These are phyloP conservation scores for Ceratocystis alfenasii DNA, from an alignment of 2,329 filamentous ascomycete genomes.

Conservation along the genomic window DNA sequence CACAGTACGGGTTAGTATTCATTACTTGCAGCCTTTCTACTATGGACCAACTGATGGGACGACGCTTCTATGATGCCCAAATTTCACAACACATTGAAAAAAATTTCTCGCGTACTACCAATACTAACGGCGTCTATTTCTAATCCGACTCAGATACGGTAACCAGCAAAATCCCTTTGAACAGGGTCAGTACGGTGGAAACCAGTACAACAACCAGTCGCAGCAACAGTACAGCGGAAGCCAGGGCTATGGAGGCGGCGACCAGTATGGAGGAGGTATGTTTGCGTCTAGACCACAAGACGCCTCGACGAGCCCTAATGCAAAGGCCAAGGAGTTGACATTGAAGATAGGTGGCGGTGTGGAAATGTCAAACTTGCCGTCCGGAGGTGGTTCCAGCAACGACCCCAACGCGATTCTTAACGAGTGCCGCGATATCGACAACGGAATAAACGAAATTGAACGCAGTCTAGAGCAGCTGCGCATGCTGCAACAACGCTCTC, in stretches of 20 bases:
- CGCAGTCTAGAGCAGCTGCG: slow-evolving; percentile 59
- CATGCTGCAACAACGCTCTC: slow-evolving; percentile 55
- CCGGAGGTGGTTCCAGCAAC: slow-evolving; percentile 24
- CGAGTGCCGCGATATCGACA: slow-evolving; percentile 70
- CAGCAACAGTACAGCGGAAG: slow-evolving; percentile 24
- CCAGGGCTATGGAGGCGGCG: slow-evolving; percentile 31
- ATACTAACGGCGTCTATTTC: slow-evolving; percentile 5
- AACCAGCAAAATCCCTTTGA: slow-evolving; percentile 46
- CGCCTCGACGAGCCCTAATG: slow-evolving; percentile 18
- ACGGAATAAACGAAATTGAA: slow-evolving; percentile 63
- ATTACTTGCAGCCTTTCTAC: slow-evolving; percentile 15
- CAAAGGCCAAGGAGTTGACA: slow-evolving; percentile 22
- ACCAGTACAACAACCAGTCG: slow-evolving; percentile 27
- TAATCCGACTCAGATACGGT: slow-evolving; percentile 37
- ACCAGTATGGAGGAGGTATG: slow-evolving; percentile 22
- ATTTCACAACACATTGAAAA: neutral
- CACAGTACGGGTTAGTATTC: slow-evolving; percentile 44
- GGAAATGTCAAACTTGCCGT: slow-evolving; percentile 23
- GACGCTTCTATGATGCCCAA: neutral
- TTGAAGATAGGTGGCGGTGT: slow-evolving; percentile 22
- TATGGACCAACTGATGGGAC: neutral
- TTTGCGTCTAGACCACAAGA: slow-evolving; percentile 17
- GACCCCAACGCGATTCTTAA: slow-evolving; percentile 72
- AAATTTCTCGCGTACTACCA: neutral
- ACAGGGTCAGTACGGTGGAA: slow-evolving; percentile 35